Evolutionary conservation across 805 yeast genomes (phyloP), one percentile per base, ranked within the genome.

Genomic region (Starmerella kuoi): DNA sequence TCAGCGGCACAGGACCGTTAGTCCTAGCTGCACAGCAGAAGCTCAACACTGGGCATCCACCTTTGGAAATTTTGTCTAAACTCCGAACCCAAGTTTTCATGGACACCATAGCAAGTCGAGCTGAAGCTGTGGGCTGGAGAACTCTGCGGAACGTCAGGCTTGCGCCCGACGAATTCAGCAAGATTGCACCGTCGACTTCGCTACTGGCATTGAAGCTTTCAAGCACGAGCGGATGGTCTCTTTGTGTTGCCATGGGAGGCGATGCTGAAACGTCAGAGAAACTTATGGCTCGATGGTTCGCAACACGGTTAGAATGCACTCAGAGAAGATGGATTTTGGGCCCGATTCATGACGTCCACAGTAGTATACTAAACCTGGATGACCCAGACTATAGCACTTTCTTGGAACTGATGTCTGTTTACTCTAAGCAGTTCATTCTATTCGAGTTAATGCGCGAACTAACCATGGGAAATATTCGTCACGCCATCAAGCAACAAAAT

Each of bases 51-150:
- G 59, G 24, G 28, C 55, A 34, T 22, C 45, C 34, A 5, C 58
- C 63, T 4, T 43, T 61, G 6, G 47, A 56, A 3, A 58, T 62
- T 27, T 47, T 79, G 30, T 57, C 71, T 24, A 67, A 63, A 30
- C 60, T 79, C 37, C 64, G 76, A 35, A 57, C 72, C 27, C 66
- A 70, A 3, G 66, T 68, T 41, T 64, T 65, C 42, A 62, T 66
- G 34, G 79, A 77, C 44, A 62, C 77, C 23, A 61, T 72, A 11
- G 68, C 73, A 7, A 41, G 40, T 14, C 67, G 77, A 46, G 68
- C 83, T 41, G 64, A 67, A 28, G 78, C 83, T 0, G 71, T 77
- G 0, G 82, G 78, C 23, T 82, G 91, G 91, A 67, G 73, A 5
- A 63, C 66, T n/a, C 73, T 73, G 49, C 73, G 71, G 31, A 67